Base-by-base conservation (phyloP, 371 early-diverging fungal genomes). In the Mucor saturninus region DNA sequence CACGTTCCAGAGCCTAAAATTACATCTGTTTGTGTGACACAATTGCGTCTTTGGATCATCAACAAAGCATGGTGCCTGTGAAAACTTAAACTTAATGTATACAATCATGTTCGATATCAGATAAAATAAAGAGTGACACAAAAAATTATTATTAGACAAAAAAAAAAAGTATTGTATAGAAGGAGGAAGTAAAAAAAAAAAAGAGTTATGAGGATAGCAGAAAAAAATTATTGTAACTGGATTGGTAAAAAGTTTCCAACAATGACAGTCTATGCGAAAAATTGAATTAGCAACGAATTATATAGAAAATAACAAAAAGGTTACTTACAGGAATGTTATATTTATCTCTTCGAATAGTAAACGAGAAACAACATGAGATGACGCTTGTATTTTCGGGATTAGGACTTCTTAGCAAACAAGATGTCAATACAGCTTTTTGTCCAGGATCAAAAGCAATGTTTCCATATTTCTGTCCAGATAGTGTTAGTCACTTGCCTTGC, bases 401-500 rank as follows among this genome's bases (percentile, higher is more conserved):
- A 7, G 76, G 74, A 49, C 79, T 79, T 68, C 84, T 84, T 51
- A 94, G 72, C 39, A 89, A 69, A 54, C 94, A 94, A 3, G 92
- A 91, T 6, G 97, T 96, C 63, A 97, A 69, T 3, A 97, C 96
- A 0, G 97, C 96, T 75, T 97, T 96, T 77, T 97, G 96, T 9
- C 90, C 87, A 6, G 94, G 88, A 75, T 97, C 96, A 76, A 96
- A 96, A 2, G 97, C 96, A 68, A 97, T 95, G 61, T 92, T 92
- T 31, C 95, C 95, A 67, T 95, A 97, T 86, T 95, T 95, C 84
- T 93, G 75, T 74, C 4, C 68, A 61, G 46, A 43, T 43, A 10
- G 6, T 31, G 32, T 15, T 28, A 28, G 4, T 35, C 7, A 28
- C 13, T 29, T 28, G 21, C 29, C 38, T 3, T 32, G 15, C 15